Evolutionary conservation across 1,284 basidiomycete species (phyloP).

Genomic region (Puccinia triticina): DNA sequence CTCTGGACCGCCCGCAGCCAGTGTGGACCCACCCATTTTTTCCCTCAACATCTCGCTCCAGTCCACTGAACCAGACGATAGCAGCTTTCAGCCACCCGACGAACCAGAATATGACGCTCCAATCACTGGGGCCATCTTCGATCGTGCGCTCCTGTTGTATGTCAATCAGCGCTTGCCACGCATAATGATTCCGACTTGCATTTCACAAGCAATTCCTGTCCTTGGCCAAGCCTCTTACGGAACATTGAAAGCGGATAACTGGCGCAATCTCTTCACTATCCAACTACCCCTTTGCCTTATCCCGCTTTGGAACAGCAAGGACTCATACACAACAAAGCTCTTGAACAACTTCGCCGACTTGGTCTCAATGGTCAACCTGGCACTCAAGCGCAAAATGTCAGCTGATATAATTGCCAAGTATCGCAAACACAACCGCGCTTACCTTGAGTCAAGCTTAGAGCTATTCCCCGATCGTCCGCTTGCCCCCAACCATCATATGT

Average conservation of each 20-base stretch:
- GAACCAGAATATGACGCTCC: not conserved
- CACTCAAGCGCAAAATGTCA: conserved; percentile 32
- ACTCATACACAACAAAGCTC: not conserved
- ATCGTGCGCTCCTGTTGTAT: not conserved
- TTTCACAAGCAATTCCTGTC: conserved; percentile 22
- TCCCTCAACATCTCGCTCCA: not conserved
- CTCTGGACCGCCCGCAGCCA: not conserved
- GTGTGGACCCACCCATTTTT: too few relatives aligned
- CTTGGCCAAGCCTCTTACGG: conserved; percentile 49
- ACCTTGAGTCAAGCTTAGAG: not conserved
- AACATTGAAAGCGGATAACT: conserved; percentile 48
- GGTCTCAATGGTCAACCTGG: conserved; percentile 23
- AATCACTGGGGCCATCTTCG: conserved; percentile 1
- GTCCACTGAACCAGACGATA: conserved; percentile 14
- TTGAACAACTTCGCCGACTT: conserved; percentile 10
- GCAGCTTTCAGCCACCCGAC: not conserved
- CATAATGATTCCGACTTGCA: conserved; percentile 18
- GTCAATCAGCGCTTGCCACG: conserved; percentile 17
- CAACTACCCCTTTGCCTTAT: conserved; percentile 29
- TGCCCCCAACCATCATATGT: conserved; percentile 19
- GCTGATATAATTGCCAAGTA: conserved; percentile 1
- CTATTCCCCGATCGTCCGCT: not conserved
- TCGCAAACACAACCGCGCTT: not conserved
- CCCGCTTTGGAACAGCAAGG: not conserved
- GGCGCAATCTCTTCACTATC: conserved; percentile 35